Base-by-base conservation (phyloP, 495 filamentous ascomycete species). In the Pyrenula aspistea region DNA sequence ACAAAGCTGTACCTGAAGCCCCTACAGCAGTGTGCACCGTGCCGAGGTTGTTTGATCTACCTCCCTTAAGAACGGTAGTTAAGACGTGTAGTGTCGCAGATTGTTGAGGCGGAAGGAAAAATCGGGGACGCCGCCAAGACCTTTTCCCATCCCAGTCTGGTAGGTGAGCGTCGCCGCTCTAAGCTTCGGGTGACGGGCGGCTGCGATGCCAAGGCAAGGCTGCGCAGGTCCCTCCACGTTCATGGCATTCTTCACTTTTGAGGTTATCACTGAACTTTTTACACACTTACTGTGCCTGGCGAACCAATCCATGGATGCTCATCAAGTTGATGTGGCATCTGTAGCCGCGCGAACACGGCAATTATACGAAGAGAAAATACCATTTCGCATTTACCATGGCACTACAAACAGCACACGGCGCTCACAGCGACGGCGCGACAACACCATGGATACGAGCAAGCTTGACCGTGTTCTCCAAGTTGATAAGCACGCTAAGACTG, bases 311-410 rank as follows among this genome's bases (percentile, higher is more conserved):
- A 80, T 79, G 73, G 68, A 77, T 24, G 67, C 58, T 4, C 78
- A 82, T 56, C 59, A 71, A 1, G 54, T 61, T 22, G 70, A 68
- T 3, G 77, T 83, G 22, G 55, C 62, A 15, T 22, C 61, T 22
- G 72, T 83, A 55, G 65, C 83, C 22, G 56, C 69, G 3, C 62
- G 67, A 11, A 78, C 87, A 15, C 72, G 76, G 54, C 57, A 65
- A 25, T 83, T 81, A 70, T 83, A 81, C 68, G 67, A 79, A 19
- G 71, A 74, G 19, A 68, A 74, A 25, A 73, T 83, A 58, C 76
- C 80, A 15, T 92, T 87, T 70, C 82, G 87, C 55, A 89, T 92
- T 68, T 81, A 73, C 68, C 87, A 91, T 74, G 87, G 88, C 57
- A 83, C 83, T 0, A 90, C 87, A 25, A 91, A 90, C 68, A 84